Evolutionary conservation across 495 filamentous ascomycete genomes (phyloP).

Genomic region (Monascus purpureus): DNA sequence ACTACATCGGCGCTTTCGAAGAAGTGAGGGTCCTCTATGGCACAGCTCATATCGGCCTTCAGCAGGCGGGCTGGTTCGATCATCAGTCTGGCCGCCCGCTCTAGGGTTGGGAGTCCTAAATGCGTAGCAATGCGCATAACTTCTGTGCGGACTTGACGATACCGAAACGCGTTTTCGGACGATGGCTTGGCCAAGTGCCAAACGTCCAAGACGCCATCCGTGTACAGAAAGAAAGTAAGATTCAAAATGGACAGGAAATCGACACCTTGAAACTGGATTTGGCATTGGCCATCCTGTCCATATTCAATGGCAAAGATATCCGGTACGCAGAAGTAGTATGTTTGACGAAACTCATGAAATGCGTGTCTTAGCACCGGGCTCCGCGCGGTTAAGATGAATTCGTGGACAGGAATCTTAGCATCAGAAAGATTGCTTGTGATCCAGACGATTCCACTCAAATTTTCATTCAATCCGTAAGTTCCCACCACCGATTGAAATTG

Average conservation of each 20-base stretch:
- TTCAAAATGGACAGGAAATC: slow-evolving; percentile 69
- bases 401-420: slow-evolving; percentile 64
- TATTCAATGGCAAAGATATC: slow-evolving; percentile 49
- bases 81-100: slow-evolving; percentile 64
- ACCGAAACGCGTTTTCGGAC: slow-evolving; percentile 47
- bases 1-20: slow-evolving; percentile 63
- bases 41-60: slow-evolving; percentile 51
- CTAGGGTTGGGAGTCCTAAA: slow-evolving; percentile 52
- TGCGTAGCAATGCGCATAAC: slow-evolving; percentile 64
- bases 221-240: slow-evolving; percentile 66
- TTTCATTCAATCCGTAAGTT: neutral
- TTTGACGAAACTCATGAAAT: slow-evolving; percentile 36
- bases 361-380: slow-evolving; percentile 53
- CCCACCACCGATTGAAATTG: slow-evolving; percentile 29
- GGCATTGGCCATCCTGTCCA: slow-evolving; percentile 28
- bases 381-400: slow-evolving; percentile 60
- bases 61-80: slow-evolving; percentile 45
- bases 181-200: slow-evolving; percentile 61
- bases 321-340: slow-evolving; percentile 29
- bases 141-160: slow-evolving; percentile 65
- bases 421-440: slow-evolving; percentile 46
- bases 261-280: slow-evolving; percentile 48
- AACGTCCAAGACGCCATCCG: slow-evolving; percentile 64
- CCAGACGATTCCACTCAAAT: slow-evolving; percentile 24
- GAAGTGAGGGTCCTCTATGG: slow-evolving; percentile 51